A percentile compares a stretch with the other conserved stretches of the same genome.
Conservation (phyloP, 441 rosid genomes). For the Erodium trifolium region DNA sequence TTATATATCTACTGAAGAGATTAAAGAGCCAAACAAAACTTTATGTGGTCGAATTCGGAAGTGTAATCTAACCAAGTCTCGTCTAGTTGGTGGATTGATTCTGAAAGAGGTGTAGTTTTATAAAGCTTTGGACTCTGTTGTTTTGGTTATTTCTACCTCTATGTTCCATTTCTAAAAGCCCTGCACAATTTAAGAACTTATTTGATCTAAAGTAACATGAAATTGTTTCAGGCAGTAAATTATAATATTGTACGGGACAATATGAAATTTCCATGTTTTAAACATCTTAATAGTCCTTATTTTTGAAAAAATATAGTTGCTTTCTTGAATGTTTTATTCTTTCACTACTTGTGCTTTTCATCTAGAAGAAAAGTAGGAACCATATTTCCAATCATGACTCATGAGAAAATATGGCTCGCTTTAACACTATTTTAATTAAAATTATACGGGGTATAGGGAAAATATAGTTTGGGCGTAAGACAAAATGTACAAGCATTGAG, state of each 20-base stretch:
- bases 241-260: background rate
- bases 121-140: constrained; percentile 11
- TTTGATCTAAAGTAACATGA: background rate
- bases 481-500: background rate
- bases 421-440: background rate
- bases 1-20: constrained; percentile 53
- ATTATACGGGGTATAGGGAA: background rate
- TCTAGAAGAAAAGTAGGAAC: background rate
- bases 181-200: background rate
- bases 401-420: background rate
- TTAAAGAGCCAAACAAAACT: constrained; percentile 25
- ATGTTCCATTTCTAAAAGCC: background rate
- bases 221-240: background rate
- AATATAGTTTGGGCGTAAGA: background rate
- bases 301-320: background rate
- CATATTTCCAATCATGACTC: background rate
- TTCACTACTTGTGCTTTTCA: background rate
- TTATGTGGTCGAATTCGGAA: constrained; percentile 53
- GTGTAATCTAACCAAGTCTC: constrained; percentile 60
- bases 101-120: constrained; percentile 55
- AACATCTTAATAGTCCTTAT: background rate
- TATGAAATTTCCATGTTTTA: background rate
- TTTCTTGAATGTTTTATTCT: background rate
- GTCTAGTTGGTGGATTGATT: constrained; percentile 46
- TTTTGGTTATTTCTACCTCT: constrained; percentile 10